These are phyloP conservation scores for Bassia scoparia DNA, from an alignment of 148 eudicot species.

Conservation along the genomic window DNA sequence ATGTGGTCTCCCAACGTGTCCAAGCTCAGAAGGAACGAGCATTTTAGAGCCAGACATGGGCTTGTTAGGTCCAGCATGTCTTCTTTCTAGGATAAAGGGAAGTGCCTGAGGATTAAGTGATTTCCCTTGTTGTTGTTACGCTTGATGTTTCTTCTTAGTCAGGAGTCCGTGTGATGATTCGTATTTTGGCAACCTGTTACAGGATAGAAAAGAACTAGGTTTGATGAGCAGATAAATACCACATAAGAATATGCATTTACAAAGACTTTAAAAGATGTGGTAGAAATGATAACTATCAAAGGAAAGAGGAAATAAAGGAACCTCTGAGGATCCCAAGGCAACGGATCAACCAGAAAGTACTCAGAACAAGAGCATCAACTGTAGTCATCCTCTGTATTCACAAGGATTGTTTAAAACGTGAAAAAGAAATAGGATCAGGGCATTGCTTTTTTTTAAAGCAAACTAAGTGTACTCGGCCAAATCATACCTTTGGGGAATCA, in stretches of 20 bases:
- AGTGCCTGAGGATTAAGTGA: slow-evolving; percentile 70
- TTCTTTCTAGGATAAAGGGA: too few relatives aligned
- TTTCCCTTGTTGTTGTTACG: slow-evolving; percentile 77
- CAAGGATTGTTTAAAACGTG: not conserved
- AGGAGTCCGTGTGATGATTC: slow-evolving; percentile 87
- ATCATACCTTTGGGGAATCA: slow-evolving; percentile 74
- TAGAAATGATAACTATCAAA: not conserved
- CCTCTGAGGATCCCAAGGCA: slow-evolving; percentile 95
- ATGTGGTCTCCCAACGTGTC: slow-evolving; percentile 65
- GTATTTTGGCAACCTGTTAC: slow-evolving; percentile 64
- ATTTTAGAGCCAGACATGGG: slow-evolving; percentile 57
- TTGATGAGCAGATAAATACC: not conserved
- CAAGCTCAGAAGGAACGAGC: slow-evolving; percentile 45
- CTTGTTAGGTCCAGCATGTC: slow-evolving; percentile 54
- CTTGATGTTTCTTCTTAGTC: slow-evolving; percentile 83
- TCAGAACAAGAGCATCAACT: slow-evolving; percentile 87
- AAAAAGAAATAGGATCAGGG: not conserved
- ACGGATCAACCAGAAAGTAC: slow-evolving; percentile 85
- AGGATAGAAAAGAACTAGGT: not conserved
- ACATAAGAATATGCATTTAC: not conserved
- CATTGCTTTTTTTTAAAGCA: not conserved
- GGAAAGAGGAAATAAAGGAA: slow-evolving; percentile 19
- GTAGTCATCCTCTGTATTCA: slow-evolving; percentile 72
- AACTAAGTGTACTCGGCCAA: not conserved
- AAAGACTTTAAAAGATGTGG: not conserved